A percentile compares a stretch with the other conserved stretches of the same genome.
Conservation (phyloP, 768 basidiomycete species). For the Tulasnella sp. region DNA sequence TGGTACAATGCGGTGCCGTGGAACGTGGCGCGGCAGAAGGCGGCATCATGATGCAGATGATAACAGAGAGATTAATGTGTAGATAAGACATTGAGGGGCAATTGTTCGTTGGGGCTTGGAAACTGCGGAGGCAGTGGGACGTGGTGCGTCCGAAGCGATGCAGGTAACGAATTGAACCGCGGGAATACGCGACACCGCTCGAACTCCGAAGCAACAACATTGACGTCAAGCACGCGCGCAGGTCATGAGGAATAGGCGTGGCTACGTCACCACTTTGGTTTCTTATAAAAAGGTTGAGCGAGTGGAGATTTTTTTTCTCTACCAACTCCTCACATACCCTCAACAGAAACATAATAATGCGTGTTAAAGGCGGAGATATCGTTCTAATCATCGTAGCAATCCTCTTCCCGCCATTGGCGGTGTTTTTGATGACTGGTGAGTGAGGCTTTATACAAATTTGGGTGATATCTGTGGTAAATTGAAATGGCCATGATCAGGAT, state of each 20-base stretch:
- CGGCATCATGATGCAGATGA: neutral
- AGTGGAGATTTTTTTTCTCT: neutral
- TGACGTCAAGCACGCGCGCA: neutral
- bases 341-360: neutral
- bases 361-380: constrained; percentile 55
- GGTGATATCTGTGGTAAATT: neutral
- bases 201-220: neutral
- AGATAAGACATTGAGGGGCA: neutral
- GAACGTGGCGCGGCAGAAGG: neutral
- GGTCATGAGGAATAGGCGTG: neutral
- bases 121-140: neutral
- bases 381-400: constrained; percentile 55
- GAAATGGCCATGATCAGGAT: constrained; percentile 60
- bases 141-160: neutral
- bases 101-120: neutral
- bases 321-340: neutral
- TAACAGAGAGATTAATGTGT: neutral
- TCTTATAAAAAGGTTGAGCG: neutral
- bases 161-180: neutral
- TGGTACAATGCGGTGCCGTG: neutral
- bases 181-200: neutral
- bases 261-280: neutral
- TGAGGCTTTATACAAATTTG: neutral
- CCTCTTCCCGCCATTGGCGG: constrained; percentile 51
- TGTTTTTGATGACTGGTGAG: constrained; percentile 45